Evolutionary conservation across 305 asterid genomes (phyloP).

Genomic region (Fraxinus albicans): DNA sequence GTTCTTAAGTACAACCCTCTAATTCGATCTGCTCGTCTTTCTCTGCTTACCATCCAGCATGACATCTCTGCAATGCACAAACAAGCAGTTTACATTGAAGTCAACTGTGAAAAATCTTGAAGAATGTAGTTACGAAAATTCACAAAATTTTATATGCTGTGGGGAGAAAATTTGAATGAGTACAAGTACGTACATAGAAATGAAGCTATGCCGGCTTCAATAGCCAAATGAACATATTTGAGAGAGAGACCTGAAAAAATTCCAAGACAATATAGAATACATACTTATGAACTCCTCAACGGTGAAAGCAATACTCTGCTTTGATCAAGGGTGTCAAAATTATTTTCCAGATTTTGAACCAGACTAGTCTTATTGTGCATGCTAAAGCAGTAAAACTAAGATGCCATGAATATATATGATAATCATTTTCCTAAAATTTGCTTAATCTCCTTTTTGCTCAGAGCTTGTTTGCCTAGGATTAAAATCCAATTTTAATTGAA

Average conservation of each 20-base stretch:
- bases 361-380: background rate
- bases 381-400: background rate
- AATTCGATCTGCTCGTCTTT: slow-evolving; percentile 44
- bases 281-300: background rate
- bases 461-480: too few species aligned
- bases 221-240: slow-evolving; percentile 37
- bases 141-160: background rate
- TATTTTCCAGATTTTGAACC: background rate
- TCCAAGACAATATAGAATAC: background rate
- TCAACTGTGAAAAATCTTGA: background rate
- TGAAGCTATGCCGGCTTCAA: slow-evolving; percentile 42
- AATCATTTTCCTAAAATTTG: background rate
- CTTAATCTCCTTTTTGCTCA: background rate
- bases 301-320: background rate
- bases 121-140: background rate
- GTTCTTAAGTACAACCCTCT: slow-evolving; percentile 44
- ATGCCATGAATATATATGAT: background rate
- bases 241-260: slow-evolving; percentile 35
- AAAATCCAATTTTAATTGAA: too few species aligned
- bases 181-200: slow-evolving; percentile 36
- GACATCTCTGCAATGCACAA: slow-evolving; percentile 35
- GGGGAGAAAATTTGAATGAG: background rate
- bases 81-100: background rate
- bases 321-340: background rate
- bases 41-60: slow-evolving; percentile 51